These are phyloP conservation scores for Ophiosphaerella herpotricha DNA, from an alignment of 2,329 filamentous ascomycete genomes.

Conservation along the genomic window DNA sequence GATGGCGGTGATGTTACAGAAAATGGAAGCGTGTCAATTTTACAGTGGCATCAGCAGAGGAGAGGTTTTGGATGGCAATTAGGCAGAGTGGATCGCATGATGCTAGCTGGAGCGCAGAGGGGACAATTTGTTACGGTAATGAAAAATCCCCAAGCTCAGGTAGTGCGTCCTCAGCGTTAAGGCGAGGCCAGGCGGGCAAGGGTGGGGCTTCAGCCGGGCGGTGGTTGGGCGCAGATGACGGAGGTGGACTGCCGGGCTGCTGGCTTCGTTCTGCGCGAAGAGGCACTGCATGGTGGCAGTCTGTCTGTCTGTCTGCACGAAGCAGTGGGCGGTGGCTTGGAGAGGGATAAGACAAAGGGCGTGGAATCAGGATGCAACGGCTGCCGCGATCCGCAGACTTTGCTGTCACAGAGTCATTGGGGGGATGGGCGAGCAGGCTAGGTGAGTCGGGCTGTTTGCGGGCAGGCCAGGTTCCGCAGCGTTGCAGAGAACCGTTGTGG, in stretches of 20 bases:
- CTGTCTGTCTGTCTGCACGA: too few relatives aligned
- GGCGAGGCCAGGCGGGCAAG: constrained; percentile 35
- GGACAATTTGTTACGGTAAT: constrained; percentile 30
- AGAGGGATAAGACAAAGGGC: constrained; percentile 5
- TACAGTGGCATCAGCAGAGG: too few relatives aligned
- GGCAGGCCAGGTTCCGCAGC: constrained; percentile 7
- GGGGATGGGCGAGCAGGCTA: constrained; percentile 20
- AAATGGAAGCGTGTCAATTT: constrained; percentile 6
- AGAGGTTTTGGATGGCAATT: too few relatives aligned
- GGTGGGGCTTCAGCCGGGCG: constrained; percentile 21
- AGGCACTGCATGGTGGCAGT: constrained; percentile 10
- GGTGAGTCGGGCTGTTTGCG: constrained; percentile 23
- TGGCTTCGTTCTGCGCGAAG: constrained; percentile 18
- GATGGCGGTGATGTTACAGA: not conserved
- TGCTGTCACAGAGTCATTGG: constrained; percentile 26
- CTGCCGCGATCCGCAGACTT: constrained; percentile 9
- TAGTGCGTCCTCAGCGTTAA: constrained; percentile 34
- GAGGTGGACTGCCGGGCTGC: constrained; percentile 9
- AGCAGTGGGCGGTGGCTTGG: too few relatives aligned
- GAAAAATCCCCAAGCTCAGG: constrained; percentile 18
- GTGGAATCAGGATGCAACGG: not conserved
- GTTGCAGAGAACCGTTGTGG: not conserved
- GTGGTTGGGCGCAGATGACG: constrained; percentile 16
- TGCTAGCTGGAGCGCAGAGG: constrained; percentile 24
- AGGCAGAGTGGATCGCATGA: constrained; percentile 23